A percentile compares a stretch with the other conserved stretches of the same genome.
Evolutionary conservation across 257 asterid genomes (phyloP).

Genomic region (Petunia secreta): DNA sequence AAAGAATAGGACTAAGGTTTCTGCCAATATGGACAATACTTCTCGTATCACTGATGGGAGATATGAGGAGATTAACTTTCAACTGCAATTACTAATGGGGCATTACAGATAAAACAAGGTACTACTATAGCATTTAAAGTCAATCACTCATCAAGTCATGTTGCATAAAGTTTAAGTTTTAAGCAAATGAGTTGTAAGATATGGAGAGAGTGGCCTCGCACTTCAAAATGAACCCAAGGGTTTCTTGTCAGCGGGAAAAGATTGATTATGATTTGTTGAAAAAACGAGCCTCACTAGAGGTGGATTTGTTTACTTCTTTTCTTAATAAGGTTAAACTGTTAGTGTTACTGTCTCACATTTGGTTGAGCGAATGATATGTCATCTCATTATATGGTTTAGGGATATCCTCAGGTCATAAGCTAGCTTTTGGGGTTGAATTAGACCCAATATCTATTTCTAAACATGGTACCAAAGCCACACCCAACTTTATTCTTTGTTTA

Average conservation of each 20-base stretch:
- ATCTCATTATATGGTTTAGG: too few relatives aligned
- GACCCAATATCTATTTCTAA: too few relatives aligned
- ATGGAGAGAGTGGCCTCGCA: background rate
- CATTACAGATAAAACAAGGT: background rate
- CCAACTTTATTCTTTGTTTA: too few relatives aligned
- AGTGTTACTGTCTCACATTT: too few relatives aligned
- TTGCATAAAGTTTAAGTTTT: background rate
- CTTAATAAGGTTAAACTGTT: background rate
- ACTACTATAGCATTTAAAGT: background rate
- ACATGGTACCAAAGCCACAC: too few relatives aligned
- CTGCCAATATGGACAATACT: slow-evolving; percentile 5
- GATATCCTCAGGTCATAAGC: too few relatives aligned
- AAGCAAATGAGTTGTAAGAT: background rate
- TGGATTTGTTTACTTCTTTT: background rate
- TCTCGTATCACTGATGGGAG: background rate
- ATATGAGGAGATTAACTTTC: background rate
- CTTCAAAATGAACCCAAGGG: background rate
- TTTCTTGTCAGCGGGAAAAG: background rate
- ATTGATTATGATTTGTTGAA: background rate
- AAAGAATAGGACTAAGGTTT: slow-evolving; percentile 13
- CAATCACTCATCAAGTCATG: slow-evolving; percentile 11
- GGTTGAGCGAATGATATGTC: too few relatives aligned
- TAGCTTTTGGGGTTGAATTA: too few relatives aligned
- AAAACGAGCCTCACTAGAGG: slow-evolving; percentile 7
- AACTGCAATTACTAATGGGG: background rate